Base-by-base conservation (phyloP, 108 stramenopile genomes). In the Fragilaria crotonensis region DNA sequence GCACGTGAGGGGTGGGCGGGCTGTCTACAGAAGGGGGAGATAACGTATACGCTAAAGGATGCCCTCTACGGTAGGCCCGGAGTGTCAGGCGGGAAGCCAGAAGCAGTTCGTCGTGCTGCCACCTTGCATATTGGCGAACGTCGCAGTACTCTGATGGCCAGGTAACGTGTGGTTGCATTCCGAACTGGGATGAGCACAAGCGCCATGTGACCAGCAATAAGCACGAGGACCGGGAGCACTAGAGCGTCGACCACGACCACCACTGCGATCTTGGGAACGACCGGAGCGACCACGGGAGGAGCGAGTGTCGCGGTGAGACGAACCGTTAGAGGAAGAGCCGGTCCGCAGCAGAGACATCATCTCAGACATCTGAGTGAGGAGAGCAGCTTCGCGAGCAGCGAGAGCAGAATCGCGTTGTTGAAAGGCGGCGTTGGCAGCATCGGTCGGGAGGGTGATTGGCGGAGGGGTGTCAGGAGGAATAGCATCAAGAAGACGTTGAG, bases 161-260 rank as follows among this genome's bases (percentile, higher is more conserved):
- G 29, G 29, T 4, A 7, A 5, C 22, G n/a, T 17, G 5, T 63
- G 57, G 21, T 29, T 22, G 58, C 62, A 63, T 19, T 28, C 57
- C 9, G 21, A 4, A 25, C 62, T 63, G 55, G 62, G 57, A 33
- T 58, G 60, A 25, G 1, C 44, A 27, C 20, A 28, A 36, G 0
- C 48, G 21, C 60, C 60, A 53, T 61, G 60, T 11, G 52, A 27
- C 60, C 60, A 61, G 52, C 60, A 61, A 22, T 61, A 61, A 20
- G n/a, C n/a, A n/a, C n/a, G n/a, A n/a, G n/a, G n/a, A n/a, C n/a
- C n/a, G n/a, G n/a, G n/a, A n/a, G n/a, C n/a, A n/a, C n/a, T n/a
- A n/a, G n/a, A n/a, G n/a, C n/a, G n/a, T n/a, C n/a, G n/a, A n/a
- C n/a, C n/a, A 41, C 36, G 14, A 41, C 14, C 11, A 41, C 36